Evolutionary conservation across 805 yeast genomes (phyloP).

Genomic region (Lipomyces sp.): DNA sequence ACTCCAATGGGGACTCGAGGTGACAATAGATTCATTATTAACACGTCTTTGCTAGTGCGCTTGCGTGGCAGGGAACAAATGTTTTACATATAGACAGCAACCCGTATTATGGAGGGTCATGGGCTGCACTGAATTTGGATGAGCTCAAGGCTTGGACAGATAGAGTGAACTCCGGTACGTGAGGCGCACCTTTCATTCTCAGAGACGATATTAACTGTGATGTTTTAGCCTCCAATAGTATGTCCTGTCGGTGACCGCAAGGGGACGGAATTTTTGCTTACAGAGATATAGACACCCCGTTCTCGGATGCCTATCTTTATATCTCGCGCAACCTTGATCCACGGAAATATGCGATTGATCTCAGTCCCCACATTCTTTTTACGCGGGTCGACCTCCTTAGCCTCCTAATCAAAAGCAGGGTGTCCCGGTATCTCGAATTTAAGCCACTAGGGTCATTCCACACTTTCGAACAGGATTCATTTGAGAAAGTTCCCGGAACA

Average conservation of each 20-base stretch:
- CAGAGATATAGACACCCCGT: constrained; percentile 40
- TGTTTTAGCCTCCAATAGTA: constrained; percentile 24
- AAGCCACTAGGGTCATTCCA: constrained; percentile 88
- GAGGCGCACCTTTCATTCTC: constrained; percentile 26
- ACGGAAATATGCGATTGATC: constrained; percentile 82
- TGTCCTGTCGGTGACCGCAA: constrained; percentile 15
- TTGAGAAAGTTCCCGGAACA: constrained; percentile 82
- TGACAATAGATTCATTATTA: neutral
- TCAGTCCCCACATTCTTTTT: constrained; percentile 84
- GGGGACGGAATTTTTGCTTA: neutral
- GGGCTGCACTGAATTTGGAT: constrained; percentile 84
- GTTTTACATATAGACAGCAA: constrained; percentile 89
- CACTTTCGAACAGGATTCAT: constrained; percentile 89
- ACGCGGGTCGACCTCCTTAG: constrained; percentile 87
- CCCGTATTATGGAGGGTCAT: constrained; percentile 84
- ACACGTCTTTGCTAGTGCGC: constrained; percentile 52
- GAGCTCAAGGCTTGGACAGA: constrained; percentile 81
- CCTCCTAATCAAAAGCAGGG: constrained; percentile 79
- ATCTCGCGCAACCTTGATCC: constrained; percentile 71
- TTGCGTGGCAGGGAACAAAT: constrained; percentile 97
- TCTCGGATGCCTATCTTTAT: constrained; percentile 75
- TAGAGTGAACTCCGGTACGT: constrained; percentile 56
- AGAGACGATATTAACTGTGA: constrained; percentile 19
- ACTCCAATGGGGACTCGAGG: neutral
- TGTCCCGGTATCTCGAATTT: constrained; percentile 88